A percentile compares a stretch with the other conserved stretches of the same genome.
Evolutionary conservation across 345 rosid species (phyloP).

Genomic region (Lagerstroemia speciosa): DNA sequence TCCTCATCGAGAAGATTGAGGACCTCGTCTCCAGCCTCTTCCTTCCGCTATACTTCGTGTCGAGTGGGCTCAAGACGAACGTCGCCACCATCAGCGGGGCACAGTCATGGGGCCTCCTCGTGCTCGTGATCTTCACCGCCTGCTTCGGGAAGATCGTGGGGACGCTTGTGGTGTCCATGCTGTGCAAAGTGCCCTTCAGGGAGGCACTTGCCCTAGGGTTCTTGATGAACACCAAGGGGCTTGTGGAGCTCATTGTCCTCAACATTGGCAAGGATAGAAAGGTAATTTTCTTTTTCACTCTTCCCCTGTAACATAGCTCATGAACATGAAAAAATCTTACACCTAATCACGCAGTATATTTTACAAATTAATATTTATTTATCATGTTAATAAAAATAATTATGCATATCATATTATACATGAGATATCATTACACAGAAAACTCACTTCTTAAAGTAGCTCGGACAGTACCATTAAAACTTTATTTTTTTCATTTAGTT

Average conservation of each 20-base stretch:
- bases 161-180: slow-evolving; percentile 14
- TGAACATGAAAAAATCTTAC: too few relatives aligned
- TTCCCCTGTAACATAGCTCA: too few relatives aligned
- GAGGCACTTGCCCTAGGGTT: slow-evolving; percentile 31
- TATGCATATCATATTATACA: too few relatives aligned
- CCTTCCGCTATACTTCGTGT: slow-evolving; percentile 31
- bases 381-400: too few relatives aligned
- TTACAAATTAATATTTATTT: too few relatives aligned
- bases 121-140: slow-evolving; percentile 29
- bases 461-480: too few relatives aligned
- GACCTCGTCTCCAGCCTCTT: slow-evolving; percentile 33
- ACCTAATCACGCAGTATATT: too few relatives aligned
- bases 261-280: slow-evolving; percentile 39
- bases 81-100: slow-evolving; percentile 31
- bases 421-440: too few relatives aligned
- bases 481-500: too few relatives aligned
- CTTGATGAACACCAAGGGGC: slow-evolving; percentile 40
- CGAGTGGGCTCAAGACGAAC: slow-evolving; percentile 37
- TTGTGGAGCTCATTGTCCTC: slow-evolving; percentile 41
- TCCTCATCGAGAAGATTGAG: slow-evolving; percentile 35
- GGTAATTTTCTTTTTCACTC: background rate
- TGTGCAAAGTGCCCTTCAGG: slow-evolving; percentile 20
- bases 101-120: slow-evolving; percentile 33
- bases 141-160: slow-evolving; percentile 36
- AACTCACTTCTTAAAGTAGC: too few relatives aligned